These are phyloP conservation scores for Amoeboaphelidium protococcarum DNA, from an alignment of 371 early-diverging fungal species.

Conservation along the genomic window DNA sequence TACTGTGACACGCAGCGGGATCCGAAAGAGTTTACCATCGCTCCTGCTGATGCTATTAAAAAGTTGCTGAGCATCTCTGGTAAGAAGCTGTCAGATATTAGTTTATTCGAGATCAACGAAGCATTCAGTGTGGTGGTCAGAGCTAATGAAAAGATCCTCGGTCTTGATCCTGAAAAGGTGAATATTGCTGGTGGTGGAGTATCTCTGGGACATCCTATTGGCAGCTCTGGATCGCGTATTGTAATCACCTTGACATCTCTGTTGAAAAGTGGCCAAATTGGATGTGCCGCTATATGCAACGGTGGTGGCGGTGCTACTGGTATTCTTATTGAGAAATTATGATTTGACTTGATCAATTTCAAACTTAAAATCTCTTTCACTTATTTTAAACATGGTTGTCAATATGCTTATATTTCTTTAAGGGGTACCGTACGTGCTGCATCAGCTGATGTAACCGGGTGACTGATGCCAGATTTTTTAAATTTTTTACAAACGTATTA, in stretches of 20 bases:
- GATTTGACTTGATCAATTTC: too few species aligned
- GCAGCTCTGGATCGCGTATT: conserved; percentile 83
- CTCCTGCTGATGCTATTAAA: conserved; percentile 73
- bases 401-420: too few species aligned
- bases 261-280: conserved; percentile 43
- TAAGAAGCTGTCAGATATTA: conserved; percentile 28
- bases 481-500: too few species aligned
- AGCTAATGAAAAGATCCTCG: conserved; percentile 58
- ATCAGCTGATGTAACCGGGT: too few species aligned
- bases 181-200: conserved; percentile 92
- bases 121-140: conserved; percentile 87
- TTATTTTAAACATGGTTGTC: too few species aligned
- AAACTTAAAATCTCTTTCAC: too few species aligned
- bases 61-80: conserved; percentile 64
- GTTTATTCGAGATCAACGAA: conserved; percentile 84
- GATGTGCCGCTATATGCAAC: conserved; percentile 80
- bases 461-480: too few species aligned
- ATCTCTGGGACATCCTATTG: conserved; percentile 90
- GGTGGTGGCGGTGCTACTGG: conserved; percentile 87
- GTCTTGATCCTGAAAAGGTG: conserved; percentile 38
- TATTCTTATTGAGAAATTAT: conserved; percentile 37
- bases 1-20: conserved; percentile 52
- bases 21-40: conserved; percentile 70
- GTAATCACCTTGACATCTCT: conserved; percentile 53
- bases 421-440: too few species aligned